A percentile compares a stretch with the other conserved stretches of the same genome.
phyloP scores from a whole-genome alignment of 2,329 filamentous ascomycete species.

The Aspergillus ibericus region DNA sequence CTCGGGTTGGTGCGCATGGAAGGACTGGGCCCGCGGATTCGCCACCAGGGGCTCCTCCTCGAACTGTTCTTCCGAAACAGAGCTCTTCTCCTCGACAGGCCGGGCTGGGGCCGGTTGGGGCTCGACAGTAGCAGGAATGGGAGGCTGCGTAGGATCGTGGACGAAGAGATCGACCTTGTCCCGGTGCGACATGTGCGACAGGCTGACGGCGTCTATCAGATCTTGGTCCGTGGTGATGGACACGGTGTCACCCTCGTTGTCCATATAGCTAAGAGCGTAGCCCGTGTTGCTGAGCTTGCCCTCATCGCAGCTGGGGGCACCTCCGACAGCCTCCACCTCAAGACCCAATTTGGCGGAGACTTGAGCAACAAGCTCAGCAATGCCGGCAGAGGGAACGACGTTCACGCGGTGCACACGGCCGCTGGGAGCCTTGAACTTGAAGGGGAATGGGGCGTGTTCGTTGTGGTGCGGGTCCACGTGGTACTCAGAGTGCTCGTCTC shows the following conservation, averaged over 20 bases:
- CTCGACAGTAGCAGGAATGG: conserved; percentile 65
- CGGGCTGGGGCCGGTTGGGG: conserved; percentile 55
- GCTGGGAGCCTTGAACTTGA: conserved; percentile 98
- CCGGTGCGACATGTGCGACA: conserved; percentile 72
- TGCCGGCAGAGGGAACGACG: conserved; percentile 74
- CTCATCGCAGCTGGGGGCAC: conserved; percentile 73
- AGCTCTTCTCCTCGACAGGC: conserved; percentile 48
- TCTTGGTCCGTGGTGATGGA: conserved; percentile 96
- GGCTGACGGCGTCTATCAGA: conserved; percentile 80
- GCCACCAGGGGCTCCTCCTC: conserved; percentile 44
- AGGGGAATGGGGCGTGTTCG: conserved; percentile 81
- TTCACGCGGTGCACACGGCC: conserved; percentile 92
- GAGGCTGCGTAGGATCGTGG: conserved; percentile 88
- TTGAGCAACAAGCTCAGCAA: conserved; percentile 72
- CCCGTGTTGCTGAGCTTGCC: conserved; percentile 74
- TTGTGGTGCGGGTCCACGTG: conserved; percentile 54
- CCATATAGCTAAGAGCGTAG: conserved; percentile 91
- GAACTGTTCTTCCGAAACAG: conserved; percentile 54
- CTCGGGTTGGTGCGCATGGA: conserved; percentile 54
- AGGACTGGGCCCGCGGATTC: conserved; percentile 45
- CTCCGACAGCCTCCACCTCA: conserved; percentile 82
- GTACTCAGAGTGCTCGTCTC: conserved; percentile 72
- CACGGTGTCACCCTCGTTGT: conserved; percentile 94
- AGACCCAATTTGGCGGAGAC: conserved; percentile 81
- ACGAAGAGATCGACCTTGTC: conserved; percentile 98